These are phyloP conservation scores for Litchi chinensis DNA, from an alignment of 345 rosid genomes.

Conservation along the genomic window DNA sequence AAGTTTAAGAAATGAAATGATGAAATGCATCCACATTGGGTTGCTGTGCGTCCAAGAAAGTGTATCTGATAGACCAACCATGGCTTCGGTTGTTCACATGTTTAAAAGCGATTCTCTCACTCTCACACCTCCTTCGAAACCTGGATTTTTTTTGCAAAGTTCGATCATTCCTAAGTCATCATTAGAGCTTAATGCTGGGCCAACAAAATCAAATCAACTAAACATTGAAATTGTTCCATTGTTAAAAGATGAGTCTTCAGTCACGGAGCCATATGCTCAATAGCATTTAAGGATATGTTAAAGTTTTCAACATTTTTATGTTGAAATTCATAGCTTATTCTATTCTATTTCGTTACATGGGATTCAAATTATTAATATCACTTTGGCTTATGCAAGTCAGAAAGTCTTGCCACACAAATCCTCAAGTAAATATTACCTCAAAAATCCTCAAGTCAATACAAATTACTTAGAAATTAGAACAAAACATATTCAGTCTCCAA, in stretches of 20 bases:
- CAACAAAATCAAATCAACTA: neutral
- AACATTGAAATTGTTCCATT: neutral
- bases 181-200: neutral
- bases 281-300: neutral
- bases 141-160: constrained; percentile 27
- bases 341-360: no score
- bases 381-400: no score
- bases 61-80: constrained; percentile 32
- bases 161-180: neutral
- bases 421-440: no score
- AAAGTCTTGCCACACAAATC: no score
- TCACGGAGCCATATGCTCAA: constrained; percentile 25
- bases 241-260: constrained; percentile 6
- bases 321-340: no score
- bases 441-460: no score
- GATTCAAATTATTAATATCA: no score
- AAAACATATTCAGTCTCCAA: no score
- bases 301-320: no score
- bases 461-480: no score
- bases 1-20: constrained; percentile 14
- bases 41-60: constrained; percentile 41
- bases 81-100: constrained; percentile 31
- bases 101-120: constrained; percentile 26
- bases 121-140: constrained; percentile 23
- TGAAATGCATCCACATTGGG: constrained; percentile 26